Percentiles rank a stretch among this genome's conserved stretches.
Conservation (phyloP, 2,329 filamentous ascomycete genomes). For the Fusarium sp. region DNA sequence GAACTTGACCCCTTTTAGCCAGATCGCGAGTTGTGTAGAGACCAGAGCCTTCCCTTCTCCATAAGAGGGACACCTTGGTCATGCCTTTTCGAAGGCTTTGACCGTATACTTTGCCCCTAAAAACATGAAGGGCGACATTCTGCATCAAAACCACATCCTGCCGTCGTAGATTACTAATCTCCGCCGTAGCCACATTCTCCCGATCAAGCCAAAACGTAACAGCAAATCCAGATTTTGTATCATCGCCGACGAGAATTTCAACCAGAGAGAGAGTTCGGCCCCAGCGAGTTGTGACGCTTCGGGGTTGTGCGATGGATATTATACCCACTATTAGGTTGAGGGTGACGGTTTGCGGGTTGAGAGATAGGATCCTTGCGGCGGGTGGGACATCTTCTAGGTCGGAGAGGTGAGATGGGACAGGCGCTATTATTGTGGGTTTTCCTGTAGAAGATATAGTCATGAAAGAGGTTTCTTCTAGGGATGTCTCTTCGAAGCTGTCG, state of each 20-base stretch:
- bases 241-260: slow-evolving; percentile 83
- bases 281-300: slow-evolving; percentile 72
- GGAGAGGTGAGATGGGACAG: slow-evolving; percentile 49
- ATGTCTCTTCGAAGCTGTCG: slow-evolving; percentile 41
- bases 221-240: slow-evolving; percentile 80
- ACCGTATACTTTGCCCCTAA: slow-evolving; percentile 80
- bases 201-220: slow-evolving; percentile 81
- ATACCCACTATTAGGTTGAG: slow-evolving; percentile 83
- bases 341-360: slow-evolving; percentile 81
- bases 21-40: slow-evolving; percentile 64
- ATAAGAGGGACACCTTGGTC: slow-evolving; percentile 73
- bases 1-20: slow-evolving; percentile 42
- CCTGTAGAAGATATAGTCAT: slow-evolving; percentile 50
- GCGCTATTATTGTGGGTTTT: slow-evolving; percentile 29
- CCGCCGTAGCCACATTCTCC: slow-evolving; percentile 45
- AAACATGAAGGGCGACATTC: slow-evolving; percentile 80
- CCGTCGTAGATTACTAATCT: slow-evolving; percentile 61
- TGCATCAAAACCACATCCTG: slow-evolving; percentile 81
- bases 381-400: slow-evolving; percentile 75
- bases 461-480: slow-evolving; percentile 48
- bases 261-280: slow-evolving; percentile 69
- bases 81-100: slow-evolving; percentile 77
- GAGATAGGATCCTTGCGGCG: slow-evolving; percentile 68
- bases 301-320: slow-evolving; percentile 72
- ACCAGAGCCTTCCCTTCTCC: slow-evolving; percentile 59